Conservation (phyloP, 73 alveolate genomes). For the Paramecium pentaurelia region DNA sequence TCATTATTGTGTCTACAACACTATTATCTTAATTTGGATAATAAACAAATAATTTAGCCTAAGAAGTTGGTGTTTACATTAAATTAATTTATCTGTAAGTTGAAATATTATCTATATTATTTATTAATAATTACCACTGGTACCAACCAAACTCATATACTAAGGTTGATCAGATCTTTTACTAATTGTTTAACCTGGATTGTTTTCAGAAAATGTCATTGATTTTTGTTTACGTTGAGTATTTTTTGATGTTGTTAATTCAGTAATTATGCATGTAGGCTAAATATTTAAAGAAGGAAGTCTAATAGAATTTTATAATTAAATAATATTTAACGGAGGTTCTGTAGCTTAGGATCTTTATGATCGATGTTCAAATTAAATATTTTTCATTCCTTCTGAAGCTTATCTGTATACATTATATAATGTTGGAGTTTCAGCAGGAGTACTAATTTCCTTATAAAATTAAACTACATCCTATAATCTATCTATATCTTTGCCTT, state of each 20-base stretch:
- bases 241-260: neutral
- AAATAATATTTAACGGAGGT: neutral
- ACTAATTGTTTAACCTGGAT: neutral
- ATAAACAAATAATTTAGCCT: neutral
- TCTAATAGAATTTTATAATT: neutral
- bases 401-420: neutral
- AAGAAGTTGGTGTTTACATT: neutral
- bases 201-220: neutral
- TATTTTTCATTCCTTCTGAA: neutral
- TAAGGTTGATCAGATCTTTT: neutral
- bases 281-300: neutral
- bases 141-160: neutral
- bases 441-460: neutral
- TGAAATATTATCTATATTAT: neutral
- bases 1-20: slow-evolving; percentile 6
- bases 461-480: neutral
- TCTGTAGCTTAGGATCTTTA: neutral
- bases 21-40: slow-evolving; percentile 41
- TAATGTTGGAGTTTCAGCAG: neutral
- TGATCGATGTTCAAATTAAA: neutral
- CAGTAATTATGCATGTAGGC: neutral
- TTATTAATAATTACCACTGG: neutral
- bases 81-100: neutral
- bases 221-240: neutral
- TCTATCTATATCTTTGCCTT: neutral